These are phyloP conservation scores for Kodamaea sagamina DNA, from an alignment of 805 yeast genomes.

Conservation along the genomic window DNA sequence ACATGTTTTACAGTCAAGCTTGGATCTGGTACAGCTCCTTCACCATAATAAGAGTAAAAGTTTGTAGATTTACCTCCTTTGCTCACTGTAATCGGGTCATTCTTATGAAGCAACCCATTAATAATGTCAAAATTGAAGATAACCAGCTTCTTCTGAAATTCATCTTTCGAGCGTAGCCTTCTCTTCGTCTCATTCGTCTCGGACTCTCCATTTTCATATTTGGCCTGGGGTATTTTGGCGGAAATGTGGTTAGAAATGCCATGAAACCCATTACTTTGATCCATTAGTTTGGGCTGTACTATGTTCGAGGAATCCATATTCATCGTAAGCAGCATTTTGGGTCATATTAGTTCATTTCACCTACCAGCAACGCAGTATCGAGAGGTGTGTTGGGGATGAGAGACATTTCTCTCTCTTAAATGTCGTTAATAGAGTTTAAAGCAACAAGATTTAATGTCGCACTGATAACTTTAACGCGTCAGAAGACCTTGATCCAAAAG, in stretches of 20 bases:
- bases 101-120: conserved; percentile 26
- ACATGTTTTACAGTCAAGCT: conserved; percentile 12
- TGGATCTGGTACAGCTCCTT: conserved; percentile 14
- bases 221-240: no score
- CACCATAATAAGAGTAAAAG: conserved; percentile 19
- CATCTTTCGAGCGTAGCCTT: conserved; percentile 33
- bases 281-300: no score
- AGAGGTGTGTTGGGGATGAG: no score
- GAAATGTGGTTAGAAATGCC: no score
- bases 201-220: no score
- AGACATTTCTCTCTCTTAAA: neutral
- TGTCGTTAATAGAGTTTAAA: conserved; percentile 3
- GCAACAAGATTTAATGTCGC: no score
- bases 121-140: conserved; percentile 39
- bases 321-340: neutral
- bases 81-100: conserved; percentile 22
- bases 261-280: neutral
- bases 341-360: neutral
- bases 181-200: neutral
- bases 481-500: no score
- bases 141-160: conserved; percentile 15
- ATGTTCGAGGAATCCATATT: neutral
- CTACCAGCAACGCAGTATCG: neutral
- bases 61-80: conserved; percentile 11
- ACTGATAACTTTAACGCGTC: no score